phyloP scores from a whole-genome alignment of 768 basidiomycete genomes.

The Agaricus blazei region DNA sequence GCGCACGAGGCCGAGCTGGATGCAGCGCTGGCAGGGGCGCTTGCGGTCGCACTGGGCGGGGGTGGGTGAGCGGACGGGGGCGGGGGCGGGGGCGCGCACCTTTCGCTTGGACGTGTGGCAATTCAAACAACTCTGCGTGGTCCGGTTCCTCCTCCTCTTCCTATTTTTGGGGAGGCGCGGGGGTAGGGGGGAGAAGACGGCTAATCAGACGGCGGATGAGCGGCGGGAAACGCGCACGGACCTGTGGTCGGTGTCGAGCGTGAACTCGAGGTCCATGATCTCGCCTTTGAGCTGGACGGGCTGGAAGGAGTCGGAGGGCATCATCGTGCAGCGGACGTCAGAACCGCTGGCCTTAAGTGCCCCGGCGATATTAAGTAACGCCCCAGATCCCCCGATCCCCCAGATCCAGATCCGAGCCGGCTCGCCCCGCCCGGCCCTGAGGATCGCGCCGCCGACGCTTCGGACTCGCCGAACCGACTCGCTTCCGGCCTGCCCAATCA shows the following conservation, averaged over 20 bases:
- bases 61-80: conserved; percentile 11
- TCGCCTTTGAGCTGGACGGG: conserved; percentile 68
- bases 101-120: conserved; percentile 95
- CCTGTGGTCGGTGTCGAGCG: conserved; percentile 66
- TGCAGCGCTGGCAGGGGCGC: conserved; percentile 86
- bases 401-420: too few relatives aligned
- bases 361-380: conserved; percentile 61
- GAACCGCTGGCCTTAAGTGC: conserved; percentile 46
- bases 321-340: conserved; percentile 26
- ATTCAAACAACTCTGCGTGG: conserved; percentile 83
- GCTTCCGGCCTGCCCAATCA: conserved; percentile 30
- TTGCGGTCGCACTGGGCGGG: conserved; percentile 78
- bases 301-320: conserved; percentile 50
- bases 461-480: too few relatives aligned
- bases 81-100: conserved; percentile 36
- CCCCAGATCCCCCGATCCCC: conserved; percentile 20
- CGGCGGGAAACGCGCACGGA: conserved; percentile 21
- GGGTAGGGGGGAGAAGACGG: conserved; percentile 39
- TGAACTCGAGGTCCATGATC: conserved; percentile 75
- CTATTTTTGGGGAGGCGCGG: conserved; percentile 47
- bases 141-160: conserved; percentile 86
- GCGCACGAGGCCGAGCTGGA: conserved; percentile 77
- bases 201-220: conserved; percentile 45
- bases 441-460: conserved; percentile 22
- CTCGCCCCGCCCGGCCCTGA: conserved; percentile 30